These are phyloP conservation scores for Knoxia roxburghii DNA, from an alignment of 257 asterid species.

Conservation along the genomic window DNA sequence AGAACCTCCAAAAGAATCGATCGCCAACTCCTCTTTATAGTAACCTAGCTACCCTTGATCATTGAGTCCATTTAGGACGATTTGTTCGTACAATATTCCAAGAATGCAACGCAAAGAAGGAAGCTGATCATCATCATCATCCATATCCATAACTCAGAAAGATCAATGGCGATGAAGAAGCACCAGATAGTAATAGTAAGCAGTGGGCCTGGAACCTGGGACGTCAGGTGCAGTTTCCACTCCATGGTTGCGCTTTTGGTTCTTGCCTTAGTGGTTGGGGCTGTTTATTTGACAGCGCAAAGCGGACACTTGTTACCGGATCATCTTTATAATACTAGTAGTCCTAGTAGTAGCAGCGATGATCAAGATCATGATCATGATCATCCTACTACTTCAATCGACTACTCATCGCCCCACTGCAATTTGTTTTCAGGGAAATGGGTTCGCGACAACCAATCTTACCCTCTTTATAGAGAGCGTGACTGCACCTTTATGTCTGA, in stretches of 20 bases:
- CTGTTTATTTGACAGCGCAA: conserved; percentile 47
- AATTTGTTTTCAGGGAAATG: conserved; percentile 53
- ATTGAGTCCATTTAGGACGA: no score
- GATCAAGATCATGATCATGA: background rate
- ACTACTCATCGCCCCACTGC: conserved; percentile 23
- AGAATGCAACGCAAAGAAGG: background rate
- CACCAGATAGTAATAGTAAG: conserved; percentile 3
- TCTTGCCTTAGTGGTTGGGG: conserved; percentile 43
- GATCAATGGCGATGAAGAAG: conserved; percentile 2
- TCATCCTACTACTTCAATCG: background rate
- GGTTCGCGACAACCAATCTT: conserved; percentile 48
- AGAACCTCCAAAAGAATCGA: background rate
- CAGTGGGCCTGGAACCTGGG: conserved; percentile 21
- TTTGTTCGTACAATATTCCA: no score
- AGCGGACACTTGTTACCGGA: conserved; percentile 30
- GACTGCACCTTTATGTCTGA: conserved; percentile 44
- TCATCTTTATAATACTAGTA: background rate
- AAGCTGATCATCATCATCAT: no score
- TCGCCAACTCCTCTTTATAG: no score
- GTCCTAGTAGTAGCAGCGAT: background rate
- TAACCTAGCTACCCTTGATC: no score
- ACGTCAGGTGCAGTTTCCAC: conserved; percentile 48
- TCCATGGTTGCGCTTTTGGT: conserved; percentile 44
- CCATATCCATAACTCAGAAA: no score
- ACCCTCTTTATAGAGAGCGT: conserved; percentile 51